These are phyloP conservation scores for Begonia fuchsioides DNA, from an alignment of 306 rosid species.

Conservation along the genomic window DNA sequence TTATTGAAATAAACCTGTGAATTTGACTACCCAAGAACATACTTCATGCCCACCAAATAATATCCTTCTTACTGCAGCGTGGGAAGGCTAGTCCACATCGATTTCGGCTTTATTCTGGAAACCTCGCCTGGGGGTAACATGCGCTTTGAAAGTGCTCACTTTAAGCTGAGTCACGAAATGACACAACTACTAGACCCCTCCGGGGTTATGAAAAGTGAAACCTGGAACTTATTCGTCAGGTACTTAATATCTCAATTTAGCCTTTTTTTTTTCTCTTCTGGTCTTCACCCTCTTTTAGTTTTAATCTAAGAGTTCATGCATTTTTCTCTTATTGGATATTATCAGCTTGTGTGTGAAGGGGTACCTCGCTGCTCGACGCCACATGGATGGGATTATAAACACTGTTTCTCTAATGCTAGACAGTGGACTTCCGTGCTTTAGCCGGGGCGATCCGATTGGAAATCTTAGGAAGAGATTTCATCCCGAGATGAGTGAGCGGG, in stretches of 20 bases:
- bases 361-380: conserved; percentile 81
- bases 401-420: conserved; percentile 80
- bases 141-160: conserved; percentile 98
- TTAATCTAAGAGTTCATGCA: neutral
- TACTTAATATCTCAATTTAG: conserved; percentile 7
- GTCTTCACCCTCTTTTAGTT: neutral
- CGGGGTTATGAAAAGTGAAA: conserved; percentile 87
- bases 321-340: neutral
- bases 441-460: conserved; percentile 93
- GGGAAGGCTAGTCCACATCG: conserved; percentile 93
- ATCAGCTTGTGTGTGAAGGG: conserved; percentile 84
- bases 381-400: conserved; percentile 78
- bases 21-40: neutral
- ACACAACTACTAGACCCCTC: conserved; percentile 95
- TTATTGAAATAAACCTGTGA: neutral
- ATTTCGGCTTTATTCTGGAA: conserved; percentile 92
- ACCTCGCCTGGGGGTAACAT: conserved; percentile 96
- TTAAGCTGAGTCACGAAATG: conserved; percentile 98
- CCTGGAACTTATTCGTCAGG: conserved; percentile 94
- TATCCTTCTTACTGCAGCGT: conserved; percentile 35
- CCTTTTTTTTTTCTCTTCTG: neutral
- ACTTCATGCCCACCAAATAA: neutral
- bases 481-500: conserved; percentile 94
- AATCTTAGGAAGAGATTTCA: conserved; percentile 95
- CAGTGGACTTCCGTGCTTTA: conserved; percentile 95